Evolutionary conservation across 192 early-diverging fungal genomes (phyloP).

Genomic region (Backusella tuberculispora): DNA sequence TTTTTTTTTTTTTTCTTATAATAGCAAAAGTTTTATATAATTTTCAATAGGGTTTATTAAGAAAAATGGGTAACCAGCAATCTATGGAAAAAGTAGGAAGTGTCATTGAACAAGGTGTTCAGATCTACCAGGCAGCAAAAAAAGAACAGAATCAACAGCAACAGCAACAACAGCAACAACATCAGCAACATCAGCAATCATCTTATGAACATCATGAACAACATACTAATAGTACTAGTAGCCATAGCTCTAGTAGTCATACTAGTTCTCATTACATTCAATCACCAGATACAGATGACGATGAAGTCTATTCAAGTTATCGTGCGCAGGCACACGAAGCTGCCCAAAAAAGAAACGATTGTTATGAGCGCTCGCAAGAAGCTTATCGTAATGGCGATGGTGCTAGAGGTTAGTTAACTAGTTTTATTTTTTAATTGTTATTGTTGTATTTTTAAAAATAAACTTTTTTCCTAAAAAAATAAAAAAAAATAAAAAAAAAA

Average conservation of each 20-base stretch:
- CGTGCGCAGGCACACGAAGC: conserved; percentile 49
- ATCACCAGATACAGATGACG: conserved; percentile 26
- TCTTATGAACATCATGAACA: conserved; percentile 15
- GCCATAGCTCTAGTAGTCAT: neutral
- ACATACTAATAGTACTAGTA: neutral
- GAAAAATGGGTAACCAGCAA: conserved; percentile 33
- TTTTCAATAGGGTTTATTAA: neutral
- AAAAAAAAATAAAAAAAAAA: neutral
- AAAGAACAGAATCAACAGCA: conserved; percentile 19
- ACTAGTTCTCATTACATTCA: neutral
- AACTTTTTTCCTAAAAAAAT: too few relatives aligned
- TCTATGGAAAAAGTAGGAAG: conserved; percentile 21
- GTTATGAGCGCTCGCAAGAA: conserved; percentile 47
- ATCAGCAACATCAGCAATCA: neutral
- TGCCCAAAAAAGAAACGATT: conserved; percentile 52
- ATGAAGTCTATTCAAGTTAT: conserved; percentile 33
- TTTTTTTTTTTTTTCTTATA: conserved; percentile 32
- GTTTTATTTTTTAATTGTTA: neutral
- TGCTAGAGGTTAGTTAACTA: conserved; percentile 43
- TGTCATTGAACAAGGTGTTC: conserved; percentile 17
- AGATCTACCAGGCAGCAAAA: conserved; percentile 17
- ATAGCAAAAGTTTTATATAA: neutral
- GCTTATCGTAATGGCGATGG: conserved; percentile 54
- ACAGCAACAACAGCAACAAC: conserved; percentile 13
- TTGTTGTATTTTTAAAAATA: neutral